Evolutionary conservation across 495 filamentous ascomycete species (phyloP).

Genomic region (Chaetomidium leptoderma): DNA sequence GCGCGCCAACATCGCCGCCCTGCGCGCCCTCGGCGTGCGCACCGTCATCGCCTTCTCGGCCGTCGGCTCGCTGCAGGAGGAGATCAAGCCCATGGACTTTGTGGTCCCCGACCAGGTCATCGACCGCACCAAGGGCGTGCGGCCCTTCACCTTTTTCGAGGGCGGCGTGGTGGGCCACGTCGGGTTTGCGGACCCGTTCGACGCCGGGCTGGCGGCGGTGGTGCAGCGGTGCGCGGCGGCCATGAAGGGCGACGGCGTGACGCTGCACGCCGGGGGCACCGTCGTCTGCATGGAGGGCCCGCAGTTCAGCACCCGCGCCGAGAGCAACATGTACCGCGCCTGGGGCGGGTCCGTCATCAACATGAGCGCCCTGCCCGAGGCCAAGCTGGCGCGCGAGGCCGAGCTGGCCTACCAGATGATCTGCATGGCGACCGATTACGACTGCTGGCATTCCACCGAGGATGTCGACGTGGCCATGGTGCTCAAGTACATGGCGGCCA

Average conservation of each 20-base stretch:
- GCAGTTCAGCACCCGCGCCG: conserved; percentile 94
- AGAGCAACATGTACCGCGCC: conserved; percentile 87
- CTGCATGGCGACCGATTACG: conserved; percentile 98
- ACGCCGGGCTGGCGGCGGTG: conserved; percentile 65
- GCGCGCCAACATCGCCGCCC: conserved; percentile 92
- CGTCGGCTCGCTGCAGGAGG: conserved; percentile 86
- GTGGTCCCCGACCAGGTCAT: conserved; percentile 94
- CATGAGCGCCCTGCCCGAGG: conserved; percentile 95
- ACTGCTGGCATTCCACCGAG: conserved; percentile 80
- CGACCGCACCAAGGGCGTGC: conserved; percentile 91
- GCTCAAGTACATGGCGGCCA: conserved; percentile 92
- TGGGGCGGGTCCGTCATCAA: conserved; percentile 93
- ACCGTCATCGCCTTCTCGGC: conserved; percentile 91
- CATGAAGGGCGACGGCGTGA: conserved; percentile 72
- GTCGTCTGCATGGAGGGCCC: conserved; percentile 96
- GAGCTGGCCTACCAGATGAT: conserved; percentile 97
- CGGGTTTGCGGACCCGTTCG: conserved; percentile 93
- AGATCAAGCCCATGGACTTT: conserved; percentile 92
- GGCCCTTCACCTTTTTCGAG: conserved; percentile 95
- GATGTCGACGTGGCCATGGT: conserved; percentile 96
- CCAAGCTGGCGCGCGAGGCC: conserved; percentile 91
- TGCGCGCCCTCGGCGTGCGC: conserved; percentile 83
- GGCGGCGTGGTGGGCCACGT: conserved; percentile 90
- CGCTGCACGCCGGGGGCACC: conserved; percentile 71
- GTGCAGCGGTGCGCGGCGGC: conserved; percentile 69